Evolutionary conservation across 2,329 filamentous ascomycete species (phyloP).

Genomic region (Scopulariopsis brevicaulis): DNA sequence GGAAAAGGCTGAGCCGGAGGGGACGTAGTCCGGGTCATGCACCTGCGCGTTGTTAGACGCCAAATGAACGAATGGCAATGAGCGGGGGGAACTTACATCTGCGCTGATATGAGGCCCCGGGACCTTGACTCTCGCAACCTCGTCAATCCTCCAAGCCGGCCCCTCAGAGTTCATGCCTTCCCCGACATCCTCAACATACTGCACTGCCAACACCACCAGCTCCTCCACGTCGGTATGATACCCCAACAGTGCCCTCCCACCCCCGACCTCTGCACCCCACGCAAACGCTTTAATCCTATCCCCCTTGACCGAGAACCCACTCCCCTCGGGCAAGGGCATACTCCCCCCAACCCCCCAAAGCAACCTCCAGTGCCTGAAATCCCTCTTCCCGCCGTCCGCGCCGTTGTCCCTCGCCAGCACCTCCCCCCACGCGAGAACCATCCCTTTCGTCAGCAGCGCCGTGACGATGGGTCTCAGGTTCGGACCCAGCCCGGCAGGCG

Average conservation of each 20-base stretch:
- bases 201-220: conserved; percentile 37
- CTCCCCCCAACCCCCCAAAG: conserved; percentile 45
- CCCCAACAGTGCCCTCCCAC: conserved; percentile 32
- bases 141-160: conserved; percentile 34
- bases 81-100: conserved; percentile 15
- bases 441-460: conserved; percentile 37
- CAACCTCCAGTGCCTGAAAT: conserved; percentile 37
- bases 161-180: conserved; percentile 6
- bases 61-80: background rate
- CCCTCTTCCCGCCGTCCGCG: conserved; percentile 15
- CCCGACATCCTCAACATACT: conserved; percentile 18
- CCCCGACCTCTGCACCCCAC: conserved; percentile 34
- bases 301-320: conserved; percentile 14
- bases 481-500: conserved; percentile 43
- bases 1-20: conserved; percentile 35
- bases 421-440: conserved; percentile 40
- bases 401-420: conserved; percentile 10
- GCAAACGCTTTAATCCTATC: conserved; percentile 34
- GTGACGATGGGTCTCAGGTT: conserved; percentile 40
- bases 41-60: background rate
- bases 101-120: conserved; percentile 10
- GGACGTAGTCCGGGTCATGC: conserved; percentile 36
- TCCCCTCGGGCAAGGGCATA: conserved; percentile 32
- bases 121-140: conserved; percentile 36
- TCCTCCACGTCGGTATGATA: conserved; percentile 39